Evolutionary conservation across 2,329 filamentous ascomycete genomes (phyloP), one percentile per base, ranked within the genome.

Genomic region (Claviceps arundinis): DNA sequence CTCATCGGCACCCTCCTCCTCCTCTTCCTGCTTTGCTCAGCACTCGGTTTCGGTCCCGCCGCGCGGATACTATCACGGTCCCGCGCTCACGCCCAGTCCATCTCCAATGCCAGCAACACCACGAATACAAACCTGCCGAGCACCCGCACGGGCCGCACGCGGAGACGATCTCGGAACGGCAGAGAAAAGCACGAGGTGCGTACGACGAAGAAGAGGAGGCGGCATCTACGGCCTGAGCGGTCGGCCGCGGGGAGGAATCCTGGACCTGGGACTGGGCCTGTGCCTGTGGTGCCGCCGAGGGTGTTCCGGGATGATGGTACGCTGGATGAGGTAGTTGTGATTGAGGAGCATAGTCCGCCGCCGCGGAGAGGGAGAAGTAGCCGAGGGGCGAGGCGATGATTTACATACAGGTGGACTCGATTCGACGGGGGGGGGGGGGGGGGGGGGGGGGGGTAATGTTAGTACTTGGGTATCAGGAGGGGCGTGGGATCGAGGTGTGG

Each of bases 1-100:
- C 67, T 74, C 47, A 69, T 65, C 30, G 78, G 71, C 50, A 76
- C 81, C 61, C 61, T 80, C 37, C 65, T 81, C 37, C 55, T 80
- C 13, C 64, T 80, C 34, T 73, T 74, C 62, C 59, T 80, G 13
- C 56, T 80, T 52, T 78, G 76, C 61, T 68, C 71, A 2, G 68
- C 68, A n/a, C 63, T 77, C 34, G 72, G 73, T 54, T 67, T 72
- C 34, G 68, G 68, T 1, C 71, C 68, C 1, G 59, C 65, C 16
- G 41, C 41, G 4, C 4, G 8, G 19, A 9, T 24, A 17, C n/a
- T 41, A 9, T 41, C 16, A 4, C 40, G 40, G 14, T 9, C 40
- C 40, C 40, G 17, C 19, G 19, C 14, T 19, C 17, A 13, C 16
- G 22, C 13, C 17, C 22, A 4, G 30, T 26, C 42, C 13, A 5